A percentile compares a stretch with the other conserved stretches of the same genome.
These are phyloP conservation scores for Penicillium cataractarum DNA, from an alignment of 495 filamentous ascomycete species.

Conservation along the genomic window DNA sequence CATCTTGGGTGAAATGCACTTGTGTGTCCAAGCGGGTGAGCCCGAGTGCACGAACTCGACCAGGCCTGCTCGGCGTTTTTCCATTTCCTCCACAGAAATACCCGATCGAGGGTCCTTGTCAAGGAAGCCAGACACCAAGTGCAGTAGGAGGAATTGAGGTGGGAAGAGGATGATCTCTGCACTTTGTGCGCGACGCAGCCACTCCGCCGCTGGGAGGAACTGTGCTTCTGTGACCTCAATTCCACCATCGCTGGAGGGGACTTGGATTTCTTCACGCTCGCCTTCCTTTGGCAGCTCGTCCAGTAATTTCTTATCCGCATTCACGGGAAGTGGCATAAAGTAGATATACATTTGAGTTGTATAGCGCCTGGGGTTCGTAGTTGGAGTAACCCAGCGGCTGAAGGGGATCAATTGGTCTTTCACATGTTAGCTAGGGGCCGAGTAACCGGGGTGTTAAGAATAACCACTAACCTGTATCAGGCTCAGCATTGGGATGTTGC, in stretches of 20 bases:
- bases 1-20: conserved; percentile 72
- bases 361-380: conserved; percentile 70
- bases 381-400: conserved; percentile 89
- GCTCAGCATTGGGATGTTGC: conserved; percentile 61
- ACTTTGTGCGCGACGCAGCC: conserved; percentile 62
- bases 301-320: conserved; percentile 39
- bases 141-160: conserved; percentile 82
- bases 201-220: conserved; percentile 70
- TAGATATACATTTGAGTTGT: conserved; percentile 97
- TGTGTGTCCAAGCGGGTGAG: conserved; percentile 72
- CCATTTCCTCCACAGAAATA: conserved; percentile 41
- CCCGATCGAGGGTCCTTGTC: conserved; percentile 40
- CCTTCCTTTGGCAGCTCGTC: conserved; percentile 38
- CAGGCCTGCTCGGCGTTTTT: conserved; percentile 57
- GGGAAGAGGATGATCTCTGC: conserved; percentile 85
- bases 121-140: conserved; percentile 65
- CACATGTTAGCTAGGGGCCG: conserved; percentile 3
- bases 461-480: conserved; percentile 62
- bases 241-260: conserved; percentile 81
- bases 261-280: conserved; percentile 44
- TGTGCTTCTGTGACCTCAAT: conserved; percentile 79
- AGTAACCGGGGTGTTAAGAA: not conserved
- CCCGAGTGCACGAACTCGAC: conserved; percentile 58
- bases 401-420: conserved; percentile 74
- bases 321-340: conserved; percentile 71